Evolutionary conservation across 495 filamentous ascomycete species (phyloP), one percentile per base, ranked within the genome.

Genomic region (Hapsidospora chrysogenum): DNA sequence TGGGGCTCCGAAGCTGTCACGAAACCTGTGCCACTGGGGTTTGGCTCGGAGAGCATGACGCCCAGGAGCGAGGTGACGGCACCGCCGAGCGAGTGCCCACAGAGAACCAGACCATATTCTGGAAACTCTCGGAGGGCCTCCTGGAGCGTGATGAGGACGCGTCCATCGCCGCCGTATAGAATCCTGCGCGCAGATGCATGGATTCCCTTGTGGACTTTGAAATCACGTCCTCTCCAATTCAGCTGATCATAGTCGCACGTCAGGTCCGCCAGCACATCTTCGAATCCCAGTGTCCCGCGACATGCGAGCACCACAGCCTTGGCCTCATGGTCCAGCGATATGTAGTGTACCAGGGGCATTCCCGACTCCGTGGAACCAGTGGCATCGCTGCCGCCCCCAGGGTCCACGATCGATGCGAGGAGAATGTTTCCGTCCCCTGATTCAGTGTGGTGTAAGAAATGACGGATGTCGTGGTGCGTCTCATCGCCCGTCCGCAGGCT

Each of bases 141-240:
- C 44, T 70, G 68, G 18, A 86, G 67, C 0, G 72, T 80, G 32
- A 66, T 60, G 40, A 86, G 64, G 1, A 86, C 74, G 30, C 70
- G 54, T 4, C 76, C 74, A 22, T 73, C 72, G 11, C 59, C 58
- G 13, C 74, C 75, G 46, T 75, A 71, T 0, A 86, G 59, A 1
- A 86, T 60, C 4, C 79, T 67, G 17, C 70, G 61, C 2, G 80
- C 80, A 3, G 78, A 84, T 9, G 80, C 78, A 42, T 81, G 74
- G 44, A 86, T 80, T n/a, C 80, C 80, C 48, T 83, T 85, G 54
- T 86, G 80, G 0, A 84, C 78, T 35, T 76, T 74, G 56, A 83
- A 85, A 2, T 49, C 48, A 33, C 61, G 69, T 10, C 76, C 78
- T 33, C 74, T 68, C 66, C 78, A 79, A 20, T 61, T 41, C 0